Base-by-base conservation (phyloP, 805 yeast species). In the Hanseniaspora singularis region DNA sequence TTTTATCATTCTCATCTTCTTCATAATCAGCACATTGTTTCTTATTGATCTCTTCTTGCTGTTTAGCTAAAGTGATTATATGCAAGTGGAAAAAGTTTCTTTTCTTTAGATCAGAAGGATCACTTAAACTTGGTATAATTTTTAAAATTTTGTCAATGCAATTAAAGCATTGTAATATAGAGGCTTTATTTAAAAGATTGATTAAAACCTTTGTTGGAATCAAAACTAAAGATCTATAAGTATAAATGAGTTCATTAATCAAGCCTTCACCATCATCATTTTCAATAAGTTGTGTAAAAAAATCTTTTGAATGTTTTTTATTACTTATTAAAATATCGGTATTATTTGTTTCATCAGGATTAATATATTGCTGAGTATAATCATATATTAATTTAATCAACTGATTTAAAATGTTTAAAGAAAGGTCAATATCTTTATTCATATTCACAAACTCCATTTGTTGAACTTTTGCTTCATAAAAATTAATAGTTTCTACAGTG, bases 11-110 rank as follows among this genome's bases (percentile, higher is more conserved):
- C 2, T 37, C 16, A 15, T 16, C 45, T 23, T 44, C 24, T 18
- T 48, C 46, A 30, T 33, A 16, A 42, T 32, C n/a, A n/a, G n/a
- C n/a, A n/a, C n/a, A n/a, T n/a, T n/a, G n/a, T n/a, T n/a, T n/a
- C n/a, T n/a, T n/a, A n/a, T n/a, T n/a, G n/a, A n/a, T n/a, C n/a
- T n/a, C 22, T 34, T 68, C 56, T 46, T 67, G 70, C 44, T 75
- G 75, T 55, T 85, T 78, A 4, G 95, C 95, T 49, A 82, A 69
- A 8, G 81, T 73, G 47, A 88, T 78, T 20, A 88, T 77, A 55
- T 79, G 81, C 53, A 84, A 85, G 60, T 88, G 97, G 55, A 88
- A 73, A 56, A 88, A 79, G 58, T 83, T 88, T 53, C 96, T 71
- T 15, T 84, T 84, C 47, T 81, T 77, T 37, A 88, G 76, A 55